phyloP scores from a whole-genome alignment of 2,329 filamentous ascomycete genomes.

The Penicillium sp. region DNA sequence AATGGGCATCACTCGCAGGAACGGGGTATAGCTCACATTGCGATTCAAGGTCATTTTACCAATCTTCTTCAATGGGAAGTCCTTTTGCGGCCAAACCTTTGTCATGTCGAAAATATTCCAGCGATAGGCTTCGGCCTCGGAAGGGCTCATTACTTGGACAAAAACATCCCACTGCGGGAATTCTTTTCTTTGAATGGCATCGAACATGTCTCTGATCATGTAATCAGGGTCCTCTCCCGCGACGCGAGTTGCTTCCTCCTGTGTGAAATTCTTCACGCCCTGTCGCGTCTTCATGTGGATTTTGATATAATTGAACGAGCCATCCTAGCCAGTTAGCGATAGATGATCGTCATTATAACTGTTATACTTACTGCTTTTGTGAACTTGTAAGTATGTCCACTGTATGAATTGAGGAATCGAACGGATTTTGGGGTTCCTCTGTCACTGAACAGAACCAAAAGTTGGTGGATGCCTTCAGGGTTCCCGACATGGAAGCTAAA shows the following conservation, averaged over 20 bases:
- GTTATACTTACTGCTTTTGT: no score
- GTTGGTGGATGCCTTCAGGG: constrained; percentile 59
- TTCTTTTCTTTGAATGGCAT: not conserved
- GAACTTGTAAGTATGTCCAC: not conserved
- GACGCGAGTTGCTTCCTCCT: not conserved
- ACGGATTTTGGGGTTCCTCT: constrained; percentile 60
- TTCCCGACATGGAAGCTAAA: constrained; percentile 51
- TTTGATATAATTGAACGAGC: not conserved
- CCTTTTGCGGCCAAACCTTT: not conserved
- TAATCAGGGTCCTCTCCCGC: not conserved
- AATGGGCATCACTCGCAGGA: no score
- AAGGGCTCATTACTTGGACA: not conserved
- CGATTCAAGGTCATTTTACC: not conserved
- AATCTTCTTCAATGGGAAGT: not conserved
- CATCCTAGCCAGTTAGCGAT: no score
- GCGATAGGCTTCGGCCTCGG: not conserved
- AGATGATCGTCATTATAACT: no score
- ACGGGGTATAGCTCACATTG: no score
- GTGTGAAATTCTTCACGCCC: not conserved
- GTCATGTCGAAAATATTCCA: not conserved
- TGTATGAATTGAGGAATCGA: not conserved
- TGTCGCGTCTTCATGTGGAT: not conserved
- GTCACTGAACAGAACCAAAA: constrained; percentile 63
- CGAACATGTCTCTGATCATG: not conserved
- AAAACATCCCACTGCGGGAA: not conserved